Percentiles rank a stretch among this genome's conserved stretches.
These are phyloP conservation scores for Chaetomium sp. DNA, from an alignment of 2,329 filamentous ascomycete genomes.

Conservation along the genomic window DNA sequence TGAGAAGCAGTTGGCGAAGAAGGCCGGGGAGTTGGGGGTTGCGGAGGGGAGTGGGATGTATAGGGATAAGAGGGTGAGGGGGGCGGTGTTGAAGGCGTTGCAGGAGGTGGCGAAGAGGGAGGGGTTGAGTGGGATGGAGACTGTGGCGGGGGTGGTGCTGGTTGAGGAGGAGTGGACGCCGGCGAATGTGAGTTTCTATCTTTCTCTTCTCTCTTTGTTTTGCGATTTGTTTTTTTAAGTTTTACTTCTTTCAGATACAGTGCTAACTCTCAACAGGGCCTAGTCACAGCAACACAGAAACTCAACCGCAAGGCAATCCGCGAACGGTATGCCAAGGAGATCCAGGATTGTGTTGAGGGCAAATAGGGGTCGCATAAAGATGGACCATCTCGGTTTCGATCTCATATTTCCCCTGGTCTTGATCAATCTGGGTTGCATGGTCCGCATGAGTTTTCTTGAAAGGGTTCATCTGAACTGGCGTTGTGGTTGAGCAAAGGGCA, in stretches of 20 bases:
- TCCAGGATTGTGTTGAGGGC: slow-evolving; percentile 36
- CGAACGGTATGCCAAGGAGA: slow-evolving; percentile 46
- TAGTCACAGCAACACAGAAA: slow-evolving; percentile 58
- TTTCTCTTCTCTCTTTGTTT: background rate
- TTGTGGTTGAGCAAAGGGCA: no score
- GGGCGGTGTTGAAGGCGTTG: slow-evolving; percentile 59
- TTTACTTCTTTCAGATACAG: no score
- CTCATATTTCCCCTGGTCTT: background rate
- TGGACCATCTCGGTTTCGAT: no score
- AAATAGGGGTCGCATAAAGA: slow-evolving; percentile 6
- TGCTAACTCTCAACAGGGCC: slow-evolving; percentile 37
- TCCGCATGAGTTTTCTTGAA: no score
- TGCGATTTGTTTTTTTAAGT: no score
- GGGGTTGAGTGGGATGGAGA: slow-evolving; percentile 65
- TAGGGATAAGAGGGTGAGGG: slow-evolving; percentile 57
- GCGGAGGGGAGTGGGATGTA: slow-evolving; percentile 61
- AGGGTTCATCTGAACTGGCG: no score
- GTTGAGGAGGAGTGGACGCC: slow-evolving; percentile 86
- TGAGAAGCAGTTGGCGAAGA: slow-evolving; percentile 54
- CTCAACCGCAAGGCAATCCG: slow-evolving; percentile 49
- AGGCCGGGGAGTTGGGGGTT: slow-evolving; percentile 56
- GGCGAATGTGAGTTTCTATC: slow-evolving; percentile 60
- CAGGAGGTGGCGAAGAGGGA: slow-evolving; percentile 57
- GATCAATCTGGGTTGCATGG: background rate
- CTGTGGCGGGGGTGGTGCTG: slow-evolving; percentile 68